Conservation (phyloP, 345 rosid genomes). For the Corymbia maculata region DNA sequence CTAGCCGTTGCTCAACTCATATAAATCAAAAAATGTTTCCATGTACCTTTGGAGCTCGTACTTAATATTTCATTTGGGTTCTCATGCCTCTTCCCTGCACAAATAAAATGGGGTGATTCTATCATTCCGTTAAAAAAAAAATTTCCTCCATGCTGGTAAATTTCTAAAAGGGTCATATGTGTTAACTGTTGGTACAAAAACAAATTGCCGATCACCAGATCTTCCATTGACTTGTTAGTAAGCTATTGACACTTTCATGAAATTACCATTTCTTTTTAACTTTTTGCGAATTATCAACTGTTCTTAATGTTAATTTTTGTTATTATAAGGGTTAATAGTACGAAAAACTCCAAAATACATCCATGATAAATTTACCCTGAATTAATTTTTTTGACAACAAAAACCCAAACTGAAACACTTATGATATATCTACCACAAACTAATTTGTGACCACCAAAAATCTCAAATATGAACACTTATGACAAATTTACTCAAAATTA, state of each 20-base stretch:
- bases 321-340: too few species aligned
- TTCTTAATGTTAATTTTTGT: neutral
- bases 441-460: too few species aligned
- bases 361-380: too few species aligned
- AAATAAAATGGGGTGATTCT: too few species aligned
- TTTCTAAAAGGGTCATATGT: neutral
- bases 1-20: neutral
- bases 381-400: too few species aligned
- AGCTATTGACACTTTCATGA: neutral
- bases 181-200: too few species aligned
- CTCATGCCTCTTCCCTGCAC: neutral
- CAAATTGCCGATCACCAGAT: neutral
- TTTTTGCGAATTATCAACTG: neutral
- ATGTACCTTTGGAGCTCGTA: neutral
- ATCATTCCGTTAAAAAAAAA: neutral
- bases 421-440: too few species aligned
- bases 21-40: too few species aligned
- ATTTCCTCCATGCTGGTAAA: neutral
- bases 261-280: neutral
- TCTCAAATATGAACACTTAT: too few species aligned
- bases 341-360: too few species aligned
- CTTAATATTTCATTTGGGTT: neutral
- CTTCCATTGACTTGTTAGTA: neutral
- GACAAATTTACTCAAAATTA: too few species aligned
- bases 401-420: too few species aligned